Evolutionary conservation across 208 protist genomes (phyloP), one percentile per base, ranked within the genome.

Genomic region (Trypanosoma cruzi): DNA sequence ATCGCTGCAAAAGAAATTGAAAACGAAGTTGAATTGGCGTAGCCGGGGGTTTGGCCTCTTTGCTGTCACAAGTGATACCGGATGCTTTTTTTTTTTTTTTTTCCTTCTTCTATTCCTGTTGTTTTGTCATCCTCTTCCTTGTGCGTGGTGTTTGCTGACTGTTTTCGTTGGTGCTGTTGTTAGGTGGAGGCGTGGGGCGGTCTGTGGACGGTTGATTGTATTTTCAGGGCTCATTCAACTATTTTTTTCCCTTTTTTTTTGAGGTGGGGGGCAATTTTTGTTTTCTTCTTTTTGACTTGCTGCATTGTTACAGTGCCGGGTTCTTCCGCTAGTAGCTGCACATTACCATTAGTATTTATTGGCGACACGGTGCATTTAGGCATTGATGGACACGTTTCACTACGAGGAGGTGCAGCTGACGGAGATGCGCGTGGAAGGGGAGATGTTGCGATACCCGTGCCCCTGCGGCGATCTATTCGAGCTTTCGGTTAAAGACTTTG

Each of bases 391-490:
- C 40, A 65, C 79, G 44, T 96, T 89, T 63, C 87, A 96, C 79
- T 98, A 98, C 71, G 92, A 98, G 59, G 89, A 96, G 64, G 90
- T 98, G 20, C 31, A 64, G 42, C 79, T 98, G 58, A 75, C 63
- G 22, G 89, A 97, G 37, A 94, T 98, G 87, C 77, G 62, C 48
- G 56, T 94, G 18, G 90, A 97, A 46, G 82, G 84, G 60, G 78
- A 68, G 14, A 71, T 79, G 48, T 79, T 98, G 53, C 81, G 79
- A 29, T 98, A 92, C 57, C 92, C 94, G 0, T 98, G 94, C 71
- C 94, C 94, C 6, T 98, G 94, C 61, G 94, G 94, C 10, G 94
- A 98, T 65, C 72, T 95, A 24, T 98, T 98, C 61, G 88, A 95
- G 64, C 86, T 97, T 29, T 64, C 75, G 4, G 65, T 97, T 1